Conservation (phyloP, 1,284 basidiomycete species). For the Cutaneotrichosporon spelunceum region DNA sequence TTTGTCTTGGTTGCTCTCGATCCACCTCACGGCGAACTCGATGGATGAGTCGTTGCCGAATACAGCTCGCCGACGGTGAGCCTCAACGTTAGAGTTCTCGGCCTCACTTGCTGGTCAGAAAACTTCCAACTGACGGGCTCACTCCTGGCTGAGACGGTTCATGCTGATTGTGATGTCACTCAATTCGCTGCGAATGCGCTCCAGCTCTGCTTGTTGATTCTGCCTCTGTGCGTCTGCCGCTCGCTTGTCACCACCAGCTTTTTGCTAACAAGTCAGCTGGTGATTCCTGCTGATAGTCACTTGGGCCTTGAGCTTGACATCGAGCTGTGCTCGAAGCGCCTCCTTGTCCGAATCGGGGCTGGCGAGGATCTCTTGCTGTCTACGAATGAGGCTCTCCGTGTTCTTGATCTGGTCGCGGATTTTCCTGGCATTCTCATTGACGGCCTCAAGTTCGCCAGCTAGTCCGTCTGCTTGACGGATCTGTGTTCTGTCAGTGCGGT, state of each 20-base stretch:
- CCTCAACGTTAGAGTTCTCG: constrained; percentile 61
- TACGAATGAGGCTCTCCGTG: background rate
- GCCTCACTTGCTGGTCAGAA: constrained; percentile 54
- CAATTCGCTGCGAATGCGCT: background rate
- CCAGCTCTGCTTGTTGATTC: background rate
- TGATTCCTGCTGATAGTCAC: background rate
- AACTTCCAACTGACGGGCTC: background rate
- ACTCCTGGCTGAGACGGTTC: constrained; percentile 8
- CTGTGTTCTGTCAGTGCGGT: background rate
- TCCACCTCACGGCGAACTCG: constrained; percentile 68
- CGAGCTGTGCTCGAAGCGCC: constrained; percentile 1
- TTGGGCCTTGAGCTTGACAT: background rate
- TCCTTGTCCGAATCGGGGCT: background rate
- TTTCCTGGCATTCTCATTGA: background rate
- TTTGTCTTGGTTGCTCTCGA: constrained; percentile 63
- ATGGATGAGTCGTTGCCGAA: constrained; percentile 59
- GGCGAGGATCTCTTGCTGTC: background rate
- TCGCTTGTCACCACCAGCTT: background rate
- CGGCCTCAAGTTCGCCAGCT: background rate
- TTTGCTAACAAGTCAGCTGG: background rate
- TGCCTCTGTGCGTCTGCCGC: background rate
- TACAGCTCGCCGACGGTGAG: constrained; percentile 48
- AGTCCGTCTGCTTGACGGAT: background rate
- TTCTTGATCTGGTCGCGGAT: background rate
- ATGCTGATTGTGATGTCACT: constrained; percentile 6